Evolutionary conservation across 192 early-diverging fungal genomes (phyloP).

Genomic region (Dimargaris xerosporica): DNA sequence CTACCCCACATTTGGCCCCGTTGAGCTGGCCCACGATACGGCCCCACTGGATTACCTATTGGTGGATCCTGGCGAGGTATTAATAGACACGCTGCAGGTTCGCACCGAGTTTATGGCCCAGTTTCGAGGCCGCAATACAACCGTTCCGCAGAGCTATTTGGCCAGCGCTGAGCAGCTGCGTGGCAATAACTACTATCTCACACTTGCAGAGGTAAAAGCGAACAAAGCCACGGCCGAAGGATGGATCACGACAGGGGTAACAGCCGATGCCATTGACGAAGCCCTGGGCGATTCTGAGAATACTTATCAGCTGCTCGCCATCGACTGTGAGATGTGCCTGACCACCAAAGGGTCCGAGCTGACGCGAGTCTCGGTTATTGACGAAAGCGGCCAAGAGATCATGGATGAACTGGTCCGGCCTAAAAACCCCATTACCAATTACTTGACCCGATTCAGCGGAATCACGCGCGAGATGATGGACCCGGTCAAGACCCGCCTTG

Average conservation of each 20-base stretch:
- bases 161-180: not conserved
- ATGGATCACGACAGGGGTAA: constrained; percentile 30
- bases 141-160: not conserved
- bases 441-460: constrained; percentile 38
- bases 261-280: constrained; percentile 8
- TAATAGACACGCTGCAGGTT: not conserved
- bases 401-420: constrained; percentile 37
- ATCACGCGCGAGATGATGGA: constrained; percentile 31
- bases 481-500: constrained; percentile 22
- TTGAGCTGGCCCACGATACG: too few relatives aligned
- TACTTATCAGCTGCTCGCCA: constrained; percentile 21
- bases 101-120: not conserved
- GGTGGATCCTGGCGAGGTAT: not conserved
- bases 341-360: constrained; percentile 25
- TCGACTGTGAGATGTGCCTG: constrained; percentile 44
- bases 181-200: not conserved
- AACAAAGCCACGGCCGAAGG: constrained; percentile 4
- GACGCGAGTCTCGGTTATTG: constrained; percentile 35
- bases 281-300: constrained; percentile 11
- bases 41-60: not conserved
- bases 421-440: constrained; percentile 32
- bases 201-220: not conserved
- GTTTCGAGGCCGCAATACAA: not conserved
- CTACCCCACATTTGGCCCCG: not conserved
- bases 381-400: constrained; percentile 20